Evolutionary conservation across 1,284 basidiomycete genomes (phyloP), one percentile per base, ranked within the genome.

Genomic region (Mycena sp.): DNA sequence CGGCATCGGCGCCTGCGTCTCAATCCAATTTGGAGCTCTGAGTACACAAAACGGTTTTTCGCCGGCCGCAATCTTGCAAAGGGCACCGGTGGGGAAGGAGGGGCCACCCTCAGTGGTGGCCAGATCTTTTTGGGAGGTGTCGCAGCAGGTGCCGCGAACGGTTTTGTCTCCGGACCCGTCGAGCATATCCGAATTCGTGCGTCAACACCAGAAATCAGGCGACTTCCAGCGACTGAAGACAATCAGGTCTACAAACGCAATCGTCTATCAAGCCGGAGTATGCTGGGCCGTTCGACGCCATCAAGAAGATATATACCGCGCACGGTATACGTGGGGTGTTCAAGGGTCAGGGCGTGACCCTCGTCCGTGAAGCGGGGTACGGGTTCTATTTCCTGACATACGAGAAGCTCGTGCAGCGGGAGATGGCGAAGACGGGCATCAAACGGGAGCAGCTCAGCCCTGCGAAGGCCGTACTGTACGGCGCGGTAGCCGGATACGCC

Each of bases 181-280:
- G 97, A 99, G 77, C 96, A 99, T 74, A 95, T 99, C 72, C 93
- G 97, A 83, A 99, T 99, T 71, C 92, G 96, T 91, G 70, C 74
- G 93, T 84, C 64, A 59, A 38, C 29, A 4, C 16, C 11, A 32
- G 28, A 37, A 9, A 14, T 35, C 32, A 9, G 32, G 32, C 32
- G 14, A 35, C 32, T 35, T 9, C 7, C 32, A 35, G 14, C n/a
- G n/a, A n/a, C n/a, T n/a, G n/a, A 43, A 6, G 7, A 43, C 21
- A 43, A 14, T 45, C n/a, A 94, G 92, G 94, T 57, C 80, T 98
- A 29, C 95, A 98, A 79, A 96, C 93, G 2, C 95, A 97, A 75
- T 90, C 92, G 3, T 86, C 88, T 53, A 85, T 81, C 14, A 89
- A 88, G 35, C 90, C 87, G 16, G 74, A 86, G 32, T 97, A 95